Conservation (phyloP, 345 rosid genomes). For the Hypericum perforatum region DNA sequence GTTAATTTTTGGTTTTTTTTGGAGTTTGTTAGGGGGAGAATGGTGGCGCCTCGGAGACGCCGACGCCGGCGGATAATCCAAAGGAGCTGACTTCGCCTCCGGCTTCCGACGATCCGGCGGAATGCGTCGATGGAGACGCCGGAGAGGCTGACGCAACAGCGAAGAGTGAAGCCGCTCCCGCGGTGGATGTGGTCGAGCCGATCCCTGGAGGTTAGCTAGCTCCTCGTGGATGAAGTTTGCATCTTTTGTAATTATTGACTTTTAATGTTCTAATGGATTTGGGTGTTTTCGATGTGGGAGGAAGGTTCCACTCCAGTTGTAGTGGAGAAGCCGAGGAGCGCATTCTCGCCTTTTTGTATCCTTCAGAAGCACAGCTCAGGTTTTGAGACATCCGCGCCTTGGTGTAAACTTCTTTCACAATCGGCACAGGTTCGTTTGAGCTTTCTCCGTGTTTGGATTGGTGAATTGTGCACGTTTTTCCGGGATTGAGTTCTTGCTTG, state of each 20-base stretch:
- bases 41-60: constrained; percentile 39
- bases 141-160: constrained; percentile 19
- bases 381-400: constrained; percentile 36
- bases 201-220: constrained; percentile 46
- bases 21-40: constrained; percentile 39
- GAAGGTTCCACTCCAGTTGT: constrained; percentile 46
- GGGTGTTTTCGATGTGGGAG: too few relatives aligned
- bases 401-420: constrained; percentile 75
- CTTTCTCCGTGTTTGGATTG: background rate
- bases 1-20: constrained; percentile 15
- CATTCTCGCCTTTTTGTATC: constrained; percentile 34
- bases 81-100: constrained; percentile 45
- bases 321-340: constrained; percentile 45
- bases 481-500: background rate
- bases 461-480: background rate
- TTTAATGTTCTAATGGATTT: background rate
- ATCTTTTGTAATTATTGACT: background rate
- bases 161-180: constrained; percentile 44
- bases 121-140: constrained; percentile 36
- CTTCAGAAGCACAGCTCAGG: constrained; percentile 34
- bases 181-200: constrained; percentile 40
- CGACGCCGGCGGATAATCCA: constrained; percentile 43
- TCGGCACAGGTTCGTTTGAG: constrained; percentile 47
- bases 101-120: constrained; percentile 35
- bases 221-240: background rate